Evolutionary conservation across 2,329 filamentous ascomycete genomes (phyloP), one percentile per base, ranked within the genome.

Genomic region (Chaetomium sp.): DNA sequence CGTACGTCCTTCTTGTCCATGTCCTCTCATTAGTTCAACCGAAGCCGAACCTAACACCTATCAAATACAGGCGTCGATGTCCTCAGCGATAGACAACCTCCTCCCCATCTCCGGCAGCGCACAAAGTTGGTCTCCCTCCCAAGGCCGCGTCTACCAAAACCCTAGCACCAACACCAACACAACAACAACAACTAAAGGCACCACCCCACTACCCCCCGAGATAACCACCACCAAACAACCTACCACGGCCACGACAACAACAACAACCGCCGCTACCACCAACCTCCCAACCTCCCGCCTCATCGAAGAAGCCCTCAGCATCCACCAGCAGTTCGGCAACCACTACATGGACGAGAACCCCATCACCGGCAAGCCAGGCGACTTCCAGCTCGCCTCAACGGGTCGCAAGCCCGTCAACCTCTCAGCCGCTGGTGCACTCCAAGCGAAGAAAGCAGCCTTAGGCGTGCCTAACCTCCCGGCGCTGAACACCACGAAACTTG

Each of bases 311-410:
- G 79, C 82, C 0, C 78, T 83, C 59, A 69, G 74, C 61, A 74
- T 81, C 42, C 80, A 84, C 61, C 73, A 81, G 68, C 76, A 75
- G 59, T 81, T 79, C 61, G 83, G 82, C 40, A 79, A 81, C 49
- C 82, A 86, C 60, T 86, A 83, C 65, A 80, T 86, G 69, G 81
- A 87, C 68, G 81, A 86, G 67, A 86, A 85, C 61, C 82, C 83
- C 43, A 86, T 87, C 62, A 85, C 82, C 0, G 84, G 84, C 49
- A 76, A 79, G 35, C 84, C 84, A 0, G 84, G 84, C 49, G 81
- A 84, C 53, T 87, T 86, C 68, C 81, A 85, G 61, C 75, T 86
- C 9, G 79, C 79, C 7, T 82, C 80, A 6, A 85, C 81, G 0
- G 82, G 83, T 1, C 76, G 81, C 53, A 79, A 79, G 64, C 68